Evolutionary conservation across 2,329 filamentous ascomycete species (phyloP), one percentile per base, ranked within the genome.

Genomic region (Akanthomyces lecanii): DNA sequence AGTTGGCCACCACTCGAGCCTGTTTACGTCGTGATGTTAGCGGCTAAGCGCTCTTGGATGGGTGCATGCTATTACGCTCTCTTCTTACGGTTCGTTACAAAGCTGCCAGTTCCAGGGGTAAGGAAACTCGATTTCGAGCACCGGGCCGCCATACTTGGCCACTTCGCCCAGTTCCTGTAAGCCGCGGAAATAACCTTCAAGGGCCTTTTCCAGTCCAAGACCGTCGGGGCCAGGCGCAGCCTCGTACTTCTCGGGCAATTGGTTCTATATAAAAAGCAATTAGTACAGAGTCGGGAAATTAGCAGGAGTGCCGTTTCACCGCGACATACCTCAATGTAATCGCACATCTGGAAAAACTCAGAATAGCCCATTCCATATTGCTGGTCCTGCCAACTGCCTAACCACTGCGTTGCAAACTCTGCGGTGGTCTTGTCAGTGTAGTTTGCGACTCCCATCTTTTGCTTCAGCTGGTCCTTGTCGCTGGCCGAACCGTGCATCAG

Each of bases 391-490:
- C 55, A 58, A 1, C 10, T 75, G 78, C 0, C 38, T 58, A 40
- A 64, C 68, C 5, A 75, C 63, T 0, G 67, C 67, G 12, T 57
- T 63, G 1, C 66, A 62, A 21, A 76, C 66, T 3, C 72, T 71
- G 67, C 71, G 70, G n/a, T 78, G 79, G 85, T 82, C 64, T 81
- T 78, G 42, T 76, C 74, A 64, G 75, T 69, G 12, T 82, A 66
- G 44, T 74, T 75, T 6, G 69, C 73, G 4, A 82, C 69, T 0
- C 77, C 77, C 51, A 83, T 68, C 21, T 73, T 67, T 12, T 12
- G 23, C 61, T 75, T 73, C n/a, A 80, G 87, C 33, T 84, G 71
- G 5, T 71, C 65, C 59, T 71, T 71, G 42, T 69, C 70, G 38
- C 72, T 69, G 3, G 60, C 48, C 12, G 57, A 61, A 64, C 76